phyloP scores from a whole-genome alignment of 306 rosid species.

The Elaeagnus macrophylla region DNA sequence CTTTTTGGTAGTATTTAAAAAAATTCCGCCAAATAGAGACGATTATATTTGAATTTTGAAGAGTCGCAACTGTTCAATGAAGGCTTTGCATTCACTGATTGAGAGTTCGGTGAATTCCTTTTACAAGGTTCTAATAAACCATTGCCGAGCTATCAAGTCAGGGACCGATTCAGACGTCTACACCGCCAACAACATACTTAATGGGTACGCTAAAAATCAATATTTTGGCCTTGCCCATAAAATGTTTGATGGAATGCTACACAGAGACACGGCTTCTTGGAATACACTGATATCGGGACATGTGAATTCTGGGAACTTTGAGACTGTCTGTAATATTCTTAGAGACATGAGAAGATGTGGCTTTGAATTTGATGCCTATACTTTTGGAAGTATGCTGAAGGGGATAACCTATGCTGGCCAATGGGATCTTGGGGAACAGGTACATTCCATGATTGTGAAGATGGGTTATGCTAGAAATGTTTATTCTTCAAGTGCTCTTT shows the following conservation, averaged over 20 bases:
- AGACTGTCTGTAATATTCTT: slow-evolving; percentile 33
- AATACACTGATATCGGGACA: slow-evolving; percentile 55
- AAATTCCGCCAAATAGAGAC: neutral
- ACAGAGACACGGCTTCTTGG: slow-evolving; percentile 68
- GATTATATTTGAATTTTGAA: neutral
- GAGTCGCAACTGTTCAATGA: slow-evolving; percentile 26
- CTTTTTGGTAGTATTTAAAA: too few relatives aligned
- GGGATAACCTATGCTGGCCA: slow-evolving; percentile 34
- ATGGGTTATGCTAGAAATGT: slow-evolving; percentile 39
- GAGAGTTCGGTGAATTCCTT: slow-evolving; percentile 24
- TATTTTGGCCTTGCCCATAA: slow-evolving; percentile 30
- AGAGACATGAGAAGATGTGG: slow-evolving; percentile 41
- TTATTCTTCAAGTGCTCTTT: slow-evolving; percentile 57
- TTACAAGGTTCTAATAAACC: slow-evolving; percentile 32
- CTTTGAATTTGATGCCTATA: slow-evolving; percentile 37
- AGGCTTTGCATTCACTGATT: slow-evolving; percentile 28
- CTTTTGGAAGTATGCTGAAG: slow-evolving; percentile 72
- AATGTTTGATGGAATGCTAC: slow-evolving; percentile 55
- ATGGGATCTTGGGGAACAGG: slow-evolving; percentile 42
- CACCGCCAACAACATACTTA: slow-evolving; percentile 51
- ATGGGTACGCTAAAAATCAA: slow-evolving; percentile 28
- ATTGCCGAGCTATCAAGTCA: slow-evolving; percentile 48
- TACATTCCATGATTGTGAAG: slow-evolving; percentile 56
- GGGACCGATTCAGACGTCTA: slow-evolving; percentile 41
- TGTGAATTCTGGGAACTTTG: slow-evolving; percentile 27